These are phyloP conservation scores for Cocos nucifera DNA, from an alignment of 176 grass and related monocot species.

Conservation along the genomic window DNA sequence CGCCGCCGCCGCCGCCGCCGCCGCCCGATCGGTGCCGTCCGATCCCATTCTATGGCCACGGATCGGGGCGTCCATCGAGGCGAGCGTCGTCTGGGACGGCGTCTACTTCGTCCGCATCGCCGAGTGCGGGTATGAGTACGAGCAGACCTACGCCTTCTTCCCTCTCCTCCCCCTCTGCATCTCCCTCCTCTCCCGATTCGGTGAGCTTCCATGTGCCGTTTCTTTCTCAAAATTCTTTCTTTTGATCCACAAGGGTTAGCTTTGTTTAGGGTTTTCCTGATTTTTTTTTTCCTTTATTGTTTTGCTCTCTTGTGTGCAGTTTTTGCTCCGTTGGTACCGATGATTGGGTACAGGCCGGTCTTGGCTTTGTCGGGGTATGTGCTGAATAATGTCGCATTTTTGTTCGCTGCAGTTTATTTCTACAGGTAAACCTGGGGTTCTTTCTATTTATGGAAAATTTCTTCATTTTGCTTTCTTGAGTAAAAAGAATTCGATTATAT, in stretches of 20 bases:
- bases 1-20: neutral
- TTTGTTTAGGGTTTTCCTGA: neutral
- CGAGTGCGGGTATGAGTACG: constrained; percentile 97
- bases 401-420: constrained; percentile 52
- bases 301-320: constrained; percentile 23
- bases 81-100: constrained; percentile 74
- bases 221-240: neutral
- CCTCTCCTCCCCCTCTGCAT: constrained; percentile 61
- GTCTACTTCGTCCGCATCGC: constrained; percentile 71
- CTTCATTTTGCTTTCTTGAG: neutral
- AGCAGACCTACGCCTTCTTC: constrained; percentile 81
- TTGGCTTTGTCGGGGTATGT: constrained; percentile 54
- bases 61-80: constrained; percentile 36
- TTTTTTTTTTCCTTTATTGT: neutral
- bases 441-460: neutral
- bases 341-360: constrained; percentile 59
- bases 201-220: constrained; percentile 31
- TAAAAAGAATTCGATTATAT: too few relatives aligned
- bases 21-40: neutral
- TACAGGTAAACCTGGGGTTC: constrained; percentile 48
- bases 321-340: constrained; percentile 51
- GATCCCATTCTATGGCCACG: constrained; percentile 14
- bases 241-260: too few relatives aligned
- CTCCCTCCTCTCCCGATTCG: constrained; percentile 52
- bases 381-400: constrained; percentile 55